Evolutionary conservation across 129 eudicot species (phyloP), one percentile per base, ranked within the genome.

Genomic region (Saussurea involucrata): DNA sequence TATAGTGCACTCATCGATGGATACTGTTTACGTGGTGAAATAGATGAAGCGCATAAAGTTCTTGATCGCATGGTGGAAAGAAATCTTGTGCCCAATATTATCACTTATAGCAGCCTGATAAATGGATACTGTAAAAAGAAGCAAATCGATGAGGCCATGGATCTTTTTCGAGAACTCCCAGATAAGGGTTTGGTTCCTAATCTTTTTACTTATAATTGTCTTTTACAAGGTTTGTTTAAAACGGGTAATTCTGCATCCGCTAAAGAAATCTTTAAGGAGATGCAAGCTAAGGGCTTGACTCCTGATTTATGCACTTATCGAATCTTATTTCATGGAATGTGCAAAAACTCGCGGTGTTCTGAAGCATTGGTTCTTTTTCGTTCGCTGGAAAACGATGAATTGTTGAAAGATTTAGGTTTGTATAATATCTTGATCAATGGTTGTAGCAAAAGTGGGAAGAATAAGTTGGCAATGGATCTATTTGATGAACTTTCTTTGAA

Each of bases 11-110:
- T 82, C 31, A 49, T 82, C 4, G 82, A 82, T 53, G 92, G 92
- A 63, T 85, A 85, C 27, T 88, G 91, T 87, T 78, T 82, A 29
- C 61, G 78, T 24, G 91, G 84, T 34, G 72, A 79, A 71, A 20
- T 87, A 29, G 85, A 66, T 4, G 63, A 79, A 60, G 88, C 83
- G 0, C 33, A 55, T 13, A 57, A 80, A 33, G 81, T 84, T 49
- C 37, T 65, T 32, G 63, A 68, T 28, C 63, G 49, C 10, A 76
- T 84, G 84, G 25, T 57, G 71, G 72, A 70, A 71, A 74, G 34
- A 60, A 70, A 63, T 49, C 27, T 80, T 74, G 64, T 57, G 13
- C 86, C 86, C 9, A 67, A 77, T 46, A 57, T 83, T 0, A 3
- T 78, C 53, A 83, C 83, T 17, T 83, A 37, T 78, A 42, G 31